phyloP scores from a whole-genome alignment of 495 filamentous ascomycete species.

The Mytilinidion resinicola region DNA sequence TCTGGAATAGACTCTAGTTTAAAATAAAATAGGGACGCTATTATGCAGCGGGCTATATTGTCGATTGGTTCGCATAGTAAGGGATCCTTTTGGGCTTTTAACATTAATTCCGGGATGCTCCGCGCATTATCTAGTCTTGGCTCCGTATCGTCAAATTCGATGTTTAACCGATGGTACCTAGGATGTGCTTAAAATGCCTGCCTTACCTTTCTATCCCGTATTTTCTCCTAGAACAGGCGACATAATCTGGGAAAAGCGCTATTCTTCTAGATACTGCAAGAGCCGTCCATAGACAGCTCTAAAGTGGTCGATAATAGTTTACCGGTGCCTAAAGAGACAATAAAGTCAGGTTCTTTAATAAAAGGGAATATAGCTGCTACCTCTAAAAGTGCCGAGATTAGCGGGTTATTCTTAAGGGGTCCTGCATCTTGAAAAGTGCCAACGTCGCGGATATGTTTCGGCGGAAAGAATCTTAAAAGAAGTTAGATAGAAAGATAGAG shows the following conservation, averaged over 20 bases:
- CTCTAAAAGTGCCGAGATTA: conserved; percentile 31
- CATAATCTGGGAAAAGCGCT: background rate
- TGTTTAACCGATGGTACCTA: background rate
- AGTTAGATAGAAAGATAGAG: background rate
- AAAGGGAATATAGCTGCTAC: conserved; percentile 31
- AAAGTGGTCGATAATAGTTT: background rate
- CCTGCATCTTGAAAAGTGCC: conserved; percentile 39
- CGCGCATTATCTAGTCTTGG: background rate
- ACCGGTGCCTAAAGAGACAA: conserved; percentile 38
- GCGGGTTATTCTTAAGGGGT: conserved; percentile 34
- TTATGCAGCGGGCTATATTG: background rate
- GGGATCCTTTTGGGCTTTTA: background rate
- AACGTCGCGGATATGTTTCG: conserved; percentile 30
- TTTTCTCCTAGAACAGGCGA: background rate
- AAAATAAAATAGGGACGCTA: conserved; percentile 6
- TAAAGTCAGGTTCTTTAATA: conserved; percentile 25
- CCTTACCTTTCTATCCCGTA: background rate
- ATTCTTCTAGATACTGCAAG: background rate
- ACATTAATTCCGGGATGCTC: background rate
- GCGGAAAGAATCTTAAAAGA: conserved; percentile 20
- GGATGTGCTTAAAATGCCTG: background rate
- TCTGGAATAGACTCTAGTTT: background rate
- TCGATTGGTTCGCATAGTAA: conserved; percentile 2
- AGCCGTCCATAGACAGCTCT: background rate
- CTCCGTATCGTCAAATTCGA: background rate